Base-by-base conservation (phyloP, 352 stramenopile species). In the Pythium periplocum region DNA sequence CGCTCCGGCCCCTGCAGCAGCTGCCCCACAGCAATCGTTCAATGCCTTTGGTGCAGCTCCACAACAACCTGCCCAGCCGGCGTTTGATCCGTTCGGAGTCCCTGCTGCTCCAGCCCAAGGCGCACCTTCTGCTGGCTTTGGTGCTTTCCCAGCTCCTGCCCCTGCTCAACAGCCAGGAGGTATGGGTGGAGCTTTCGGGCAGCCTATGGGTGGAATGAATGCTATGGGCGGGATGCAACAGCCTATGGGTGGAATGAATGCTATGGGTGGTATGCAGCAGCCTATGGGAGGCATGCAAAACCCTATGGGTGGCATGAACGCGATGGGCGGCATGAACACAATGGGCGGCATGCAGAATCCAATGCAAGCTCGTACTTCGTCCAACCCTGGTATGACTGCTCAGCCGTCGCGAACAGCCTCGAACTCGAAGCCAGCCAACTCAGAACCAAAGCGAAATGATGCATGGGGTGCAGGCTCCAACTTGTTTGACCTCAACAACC, bases 401-500 rank as follows among this genome's bases (percentile, higher is more conserved):
- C 59, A 65, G 59, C 64, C 70, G 46, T 61, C 61, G 47, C 69
- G 67, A n/a, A 77, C 67, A 6, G 54, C 59, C 12, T 84, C 73
- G 4, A 86, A 84, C 57, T 81, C 73, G 4, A 85, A 86, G 51
- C 37, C 74, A 33, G 55, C 62, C n/a, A 26, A 26, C 17, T 26
- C 17, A 26, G 68, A 86, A n/a, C 76, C 69, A 41, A 73, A 78
- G 55, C 75, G 73, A 34, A 88, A 81, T 48, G 82, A 93, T 45
- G 82, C 82, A 3, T 93, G 82, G 82, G 82, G 82, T 45, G 82
- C 82, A 62, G 82, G 82, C 6, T 93, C 82, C 0, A 85, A 72
- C 45, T 60, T 93, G 10, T 87, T 90, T 11, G 69, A 93, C 53
- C 63, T 93, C n/a, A 89, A 73, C 61, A 93, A 93, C 56, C 58